Base-by-base conservation (phyloP, 2,329 filamentous ascomycete species). In the Hypocreales sp. region DNA sequence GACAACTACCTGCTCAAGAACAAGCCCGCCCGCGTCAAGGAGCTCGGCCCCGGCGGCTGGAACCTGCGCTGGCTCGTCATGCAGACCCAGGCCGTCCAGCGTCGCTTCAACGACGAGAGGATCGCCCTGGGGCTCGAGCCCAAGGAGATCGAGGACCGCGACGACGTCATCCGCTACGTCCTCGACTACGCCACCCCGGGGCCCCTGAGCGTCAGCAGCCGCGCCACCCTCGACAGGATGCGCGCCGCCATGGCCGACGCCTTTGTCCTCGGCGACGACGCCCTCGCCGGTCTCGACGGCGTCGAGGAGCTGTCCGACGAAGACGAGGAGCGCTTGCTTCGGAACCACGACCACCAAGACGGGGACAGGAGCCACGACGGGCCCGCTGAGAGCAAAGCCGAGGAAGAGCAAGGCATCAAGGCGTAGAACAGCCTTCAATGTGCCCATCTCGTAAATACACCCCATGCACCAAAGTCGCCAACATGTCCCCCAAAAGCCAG, bases 11-110 rank as follows among this genome's bases (percentile, higher is more conserved):
- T 98, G 24, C 62, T 93, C 22, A 84, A 83, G 39, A 68, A 73
- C 48, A 90, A 83, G 56, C 61, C 77, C 11, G 67, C 64, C 22
- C 69, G 90, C 36, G 66, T 95, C 46, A 80, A 76, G 58, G 82
- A 93, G 53, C 61, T 98, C 31, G 90, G 90, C 5, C 73, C 87
- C 28, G 78, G 78, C 38, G 90, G 90, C 6, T 98, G 90, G 90
- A 72, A 76, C 41, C 58, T 98, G 44, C 64, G 90, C 37, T 94
- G 84, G 80, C 69, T 80, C 35, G 61, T 98, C 34, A 83, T 94
- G 76, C 81, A 87, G 58, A 84, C 74, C 5, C 44, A 45, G 2
- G 55, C 57, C 13, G 67, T 92, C 27, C 72, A 74, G 48, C 64
- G 67, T 38, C 61, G 68, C 37, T 80, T 84, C 45, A 64, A 66